Conservation (phyloP, 305 asterid genomes). For the Withania somnifera region DNA sequence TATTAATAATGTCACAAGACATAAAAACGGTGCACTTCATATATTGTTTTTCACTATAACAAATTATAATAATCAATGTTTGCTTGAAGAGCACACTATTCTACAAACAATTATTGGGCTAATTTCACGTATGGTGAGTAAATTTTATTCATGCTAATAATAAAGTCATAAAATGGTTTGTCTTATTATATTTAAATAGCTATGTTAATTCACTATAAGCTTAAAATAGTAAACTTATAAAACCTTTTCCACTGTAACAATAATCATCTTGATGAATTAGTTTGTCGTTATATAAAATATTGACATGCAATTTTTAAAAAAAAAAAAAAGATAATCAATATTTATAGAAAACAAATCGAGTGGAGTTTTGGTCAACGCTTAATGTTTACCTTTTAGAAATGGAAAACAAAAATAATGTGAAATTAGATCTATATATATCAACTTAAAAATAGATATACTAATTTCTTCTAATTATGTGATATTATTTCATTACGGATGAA, state of each 20-base stretch:
- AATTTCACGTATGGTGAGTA: background rate
- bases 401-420: background rate
- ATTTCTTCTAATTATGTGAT: too few species aligned
- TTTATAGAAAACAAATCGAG: background rate
- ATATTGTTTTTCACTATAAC: background rate
- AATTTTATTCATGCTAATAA: too few species aligned
- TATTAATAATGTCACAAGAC: background rate
- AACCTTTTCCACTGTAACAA: background rate
- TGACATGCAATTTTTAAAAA: too few species aligned
- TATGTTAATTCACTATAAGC: too few species aligned
- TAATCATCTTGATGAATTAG: background rate
- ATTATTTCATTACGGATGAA: too few species aligned
- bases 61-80: background rate
- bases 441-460: background rate
- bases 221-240: too few species aligned
- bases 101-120: background rate
- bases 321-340: too few species aligned
- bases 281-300: background rate
- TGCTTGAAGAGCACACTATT: background rate
- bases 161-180: too few species aligned
- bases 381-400: background rate
- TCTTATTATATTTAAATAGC: too few species aligned
- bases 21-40: background rate
- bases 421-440: background rate
- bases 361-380: background rate